These are phyloP conservation scores for Rhodocollybia butyracea DNA, from an alignment of 768 basidiomycete species.

Conservation along the genomic window DNA sequence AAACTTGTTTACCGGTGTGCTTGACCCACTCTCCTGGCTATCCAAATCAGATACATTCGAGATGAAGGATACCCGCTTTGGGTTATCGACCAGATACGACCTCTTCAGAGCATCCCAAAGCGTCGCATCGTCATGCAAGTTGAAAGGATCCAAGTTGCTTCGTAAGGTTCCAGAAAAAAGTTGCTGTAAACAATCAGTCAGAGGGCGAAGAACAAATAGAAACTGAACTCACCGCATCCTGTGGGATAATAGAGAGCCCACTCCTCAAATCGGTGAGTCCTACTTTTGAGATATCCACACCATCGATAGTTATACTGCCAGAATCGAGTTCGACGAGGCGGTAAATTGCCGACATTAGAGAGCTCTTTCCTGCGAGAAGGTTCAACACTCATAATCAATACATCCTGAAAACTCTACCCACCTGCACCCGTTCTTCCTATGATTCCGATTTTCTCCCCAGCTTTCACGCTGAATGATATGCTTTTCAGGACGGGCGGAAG, in stretches of 20 bases:
- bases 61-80: slow-evolving; percentile 24
- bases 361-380: slow-evolving; percentile 87
- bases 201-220: slow-evolving; percentile 2
- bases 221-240: slow-evolving; percentile 62
- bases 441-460: slow-evolving; percentile 90
- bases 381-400: too few relatives aligned
- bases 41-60: slow-evolving; percentile 26
- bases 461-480: slow-evolving; percentile 62
- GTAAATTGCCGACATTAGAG: slow-evolving; percentile 86
- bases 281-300: slow-evolving; percentile 76
- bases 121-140: slow-evolving; percentile 69
- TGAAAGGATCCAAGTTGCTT: slow-evolving; percentile 89
- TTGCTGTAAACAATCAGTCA: background rate
- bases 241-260: slow-evolving; percentile 77
- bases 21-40: slow-evolving; percentile 32
- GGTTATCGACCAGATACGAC: slow-evolving; percentile 70
- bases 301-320: slow-evolving; percentile 79
- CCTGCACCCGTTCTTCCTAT: slow-evolving; percentile 47
- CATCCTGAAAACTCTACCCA: slow-evolving; percentile 22
- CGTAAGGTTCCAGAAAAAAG: slow-evolving; percentile 73
- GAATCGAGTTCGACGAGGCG: slow-evolving; percentile 77
- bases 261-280: slow-evolving; percentile 73
- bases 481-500: slow-evolving; percentile 88
- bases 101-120: slow-evolving; percentile 89
- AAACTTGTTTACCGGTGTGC: slow-evolving; percentile 59